These are phyloP conservation scores for Ceratocystis huliohia DNA, from an alignment of 2,329 filamentous ascomycete species.

Conservation along the genomic window DNA sequence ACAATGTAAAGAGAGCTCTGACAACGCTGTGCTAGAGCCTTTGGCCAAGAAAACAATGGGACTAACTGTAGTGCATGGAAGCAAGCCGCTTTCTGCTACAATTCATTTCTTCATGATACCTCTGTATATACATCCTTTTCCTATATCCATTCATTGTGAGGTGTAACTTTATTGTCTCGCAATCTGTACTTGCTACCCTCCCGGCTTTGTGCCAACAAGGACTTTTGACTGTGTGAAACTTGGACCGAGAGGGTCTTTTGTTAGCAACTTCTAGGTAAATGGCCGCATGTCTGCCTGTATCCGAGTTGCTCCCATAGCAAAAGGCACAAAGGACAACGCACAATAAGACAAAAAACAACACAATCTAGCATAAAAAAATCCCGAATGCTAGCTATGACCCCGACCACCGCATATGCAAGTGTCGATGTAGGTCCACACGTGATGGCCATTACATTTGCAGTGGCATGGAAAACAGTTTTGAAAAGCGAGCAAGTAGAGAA, in stretches of 20 bases:
- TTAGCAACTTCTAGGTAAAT: background rate
- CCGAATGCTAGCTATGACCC: background rate
- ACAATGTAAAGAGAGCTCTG: conserved; percentile 21
- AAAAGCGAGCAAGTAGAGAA: background rate
- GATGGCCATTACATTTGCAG: background rate
- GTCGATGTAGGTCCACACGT: background rate
- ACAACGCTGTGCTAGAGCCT: background rate
- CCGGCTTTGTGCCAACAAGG: background rate
- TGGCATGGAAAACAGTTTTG: background rate
- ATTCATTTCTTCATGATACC: background rate
- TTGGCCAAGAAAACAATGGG: background rate
- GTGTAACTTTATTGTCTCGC: conserved; percentile 4
- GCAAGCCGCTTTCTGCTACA: background rate
- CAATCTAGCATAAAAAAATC: background rate
- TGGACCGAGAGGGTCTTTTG: background rate
- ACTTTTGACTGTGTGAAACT: conserved; percentile 5
- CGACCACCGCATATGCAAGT: background rate
- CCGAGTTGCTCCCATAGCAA: background rate
- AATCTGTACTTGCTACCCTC: background rate
- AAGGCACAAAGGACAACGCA: background rate
- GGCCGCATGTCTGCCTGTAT: background rate
- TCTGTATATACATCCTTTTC: background rate
- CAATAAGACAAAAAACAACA: background rate
- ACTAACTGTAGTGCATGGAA: background rate
- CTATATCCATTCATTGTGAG: background rate